Evolutionary conservation across 208 protist genomes (phyloP), one percentile per base, ranked within the genome.

Genomic region (Vickermania ingenoplastis): DNA sequence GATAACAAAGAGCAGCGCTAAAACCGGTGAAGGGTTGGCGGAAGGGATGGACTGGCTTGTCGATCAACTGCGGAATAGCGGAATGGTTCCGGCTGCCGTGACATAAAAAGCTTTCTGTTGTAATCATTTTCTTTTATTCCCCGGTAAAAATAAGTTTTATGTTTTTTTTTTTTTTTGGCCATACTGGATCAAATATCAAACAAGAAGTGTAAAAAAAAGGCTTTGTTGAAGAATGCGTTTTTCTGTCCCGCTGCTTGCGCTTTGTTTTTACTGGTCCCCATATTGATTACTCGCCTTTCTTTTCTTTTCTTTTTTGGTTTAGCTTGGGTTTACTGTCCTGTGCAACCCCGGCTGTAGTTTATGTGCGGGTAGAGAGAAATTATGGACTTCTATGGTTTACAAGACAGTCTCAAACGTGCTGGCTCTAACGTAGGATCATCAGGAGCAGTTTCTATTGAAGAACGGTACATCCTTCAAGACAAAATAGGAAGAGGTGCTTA

Each of bases 31-130:
- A 21, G 96, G 97, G 2, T 58, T 98, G 5, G 36, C 81, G 26
- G 90, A 96, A 30, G 95, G 95, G 24, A 85, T 98, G 83, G 94
- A 97, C 54, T 98, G 96, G 96, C 62, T 98, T 2, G 77, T 91
- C 13, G 84, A 94, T 56, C 77, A 81, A 53, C 66, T 96, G 17
- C 71, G 79, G 0, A 81, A 92, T 50, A 59, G 73, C 26, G 79
- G 79, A 0, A 54, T 81, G 4, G 71, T 72, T 0, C 66, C 31
- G 11, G 59, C 57, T 23, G 28, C 30, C 5, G 50, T n/a, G 51
- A 36, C 2, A 14, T 62, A 53, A 31, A 55, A 51, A 14, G 60
- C 27, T 66, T 21, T 66, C 25, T 57, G 1, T 69, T 1, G 41
- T 53, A 51, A 26, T 57, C 27, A 56, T 61, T 3, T 45, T 53